Evolutionary conservation across 768 basidiomycete species (phyloP).

Genomic region (Paxillus involutus): DNA sequence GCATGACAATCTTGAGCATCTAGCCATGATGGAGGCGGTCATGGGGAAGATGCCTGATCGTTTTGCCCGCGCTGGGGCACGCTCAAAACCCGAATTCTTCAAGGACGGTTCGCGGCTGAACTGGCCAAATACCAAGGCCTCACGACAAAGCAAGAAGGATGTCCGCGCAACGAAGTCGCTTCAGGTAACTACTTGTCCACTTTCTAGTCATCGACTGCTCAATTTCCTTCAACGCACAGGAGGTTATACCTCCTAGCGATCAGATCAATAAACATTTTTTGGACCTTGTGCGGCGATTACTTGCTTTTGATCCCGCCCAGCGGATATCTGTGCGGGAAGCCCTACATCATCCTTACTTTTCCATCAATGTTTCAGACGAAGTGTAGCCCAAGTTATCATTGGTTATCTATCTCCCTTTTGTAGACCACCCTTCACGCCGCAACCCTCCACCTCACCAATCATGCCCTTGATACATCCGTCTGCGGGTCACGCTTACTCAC

Average conservation of each 20-base stretch:
- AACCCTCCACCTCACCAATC: constrained; percentile 15
- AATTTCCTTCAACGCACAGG: constrained; percentile 41
- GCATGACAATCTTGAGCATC: constrained; percentile 97
- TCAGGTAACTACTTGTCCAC: constrained; percentile 48
- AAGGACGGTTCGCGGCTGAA: constrained; percentile 82
- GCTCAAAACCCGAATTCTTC: constrained; percentile 92
- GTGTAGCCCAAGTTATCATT: constrained; percentile 45
- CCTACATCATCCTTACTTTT: constrained; percentile 85
- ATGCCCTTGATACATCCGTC: constrained; percentile 24
- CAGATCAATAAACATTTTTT: constrained; percentile 76
- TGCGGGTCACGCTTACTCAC: constrained; percentile 19
- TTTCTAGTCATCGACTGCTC: neutral
- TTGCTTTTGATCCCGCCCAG: constrained; percentile 87
- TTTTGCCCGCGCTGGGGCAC: constrained; percentile 71
- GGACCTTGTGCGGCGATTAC: constrained; percentile 82
- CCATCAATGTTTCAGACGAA: constrained; percentile 65
- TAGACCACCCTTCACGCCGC: constrained; percentile 29
- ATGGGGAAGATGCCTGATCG: constrained; percentile 97
- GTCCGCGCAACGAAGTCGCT: constrained; percentile 82
- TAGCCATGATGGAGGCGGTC: constrained; percentile 99
- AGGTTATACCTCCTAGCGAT: constrained; percentile 81
- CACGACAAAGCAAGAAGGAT: constrained; percentile 91
- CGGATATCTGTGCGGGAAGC: constrained; percentile 89
- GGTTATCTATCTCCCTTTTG: constrained; percentile 34
- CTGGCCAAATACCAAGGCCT: constrained; percentile 88